Evolutionary conservation across 2,329 filamentous ascomycete species (phyloP).

Genomic region (Fusarium incarnatum): DNA sequence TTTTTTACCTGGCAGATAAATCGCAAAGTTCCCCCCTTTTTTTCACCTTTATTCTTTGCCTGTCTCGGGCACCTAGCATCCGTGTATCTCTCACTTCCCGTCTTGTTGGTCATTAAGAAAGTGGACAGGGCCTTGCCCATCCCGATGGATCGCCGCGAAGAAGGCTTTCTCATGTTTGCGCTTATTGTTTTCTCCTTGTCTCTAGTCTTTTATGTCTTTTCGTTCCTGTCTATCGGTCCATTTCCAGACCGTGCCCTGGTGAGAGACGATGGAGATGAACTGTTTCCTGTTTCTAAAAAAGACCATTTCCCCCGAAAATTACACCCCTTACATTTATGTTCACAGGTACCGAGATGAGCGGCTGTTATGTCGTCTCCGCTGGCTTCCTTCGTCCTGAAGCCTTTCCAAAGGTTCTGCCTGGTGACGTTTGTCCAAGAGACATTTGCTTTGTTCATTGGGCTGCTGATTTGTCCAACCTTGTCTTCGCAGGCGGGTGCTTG

Average conservation of each 20-base stretch:
- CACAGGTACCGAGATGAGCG: constrained; percentile 12
- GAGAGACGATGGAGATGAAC: constrained; percentile 33
- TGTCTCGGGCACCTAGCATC: constrained; percentile 33
- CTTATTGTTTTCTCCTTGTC: constrained; percentile 23
- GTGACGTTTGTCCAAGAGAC: constrained; percentile 7
- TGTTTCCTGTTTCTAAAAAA: constrained; percentile 27
- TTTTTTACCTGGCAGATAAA: constrained; percentile 48
- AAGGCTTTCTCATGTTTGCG: constrained; percentile 47
- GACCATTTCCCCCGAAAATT: constrained; percentile 16
- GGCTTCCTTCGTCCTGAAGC: background rate
- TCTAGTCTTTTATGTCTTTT: constrained; percentile 40
- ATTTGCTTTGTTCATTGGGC: background rate
- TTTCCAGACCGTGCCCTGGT: constrained; percentile 20
- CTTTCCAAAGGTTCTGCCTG: constrained; percentile 5
- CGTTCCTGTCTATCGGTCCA: constrained; percentile 39
- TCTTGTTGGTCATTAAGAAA: constrained; percentile 39
- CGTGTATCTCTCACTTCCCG: constrained; percentile 38
- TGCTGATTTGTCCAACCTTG: background rate
- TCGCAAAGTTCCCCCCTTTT: constrained; percentile 44
- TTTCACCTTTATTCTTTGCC: constrained; percentile 33
- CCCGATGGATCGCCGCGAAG: constrained; percentile 47
- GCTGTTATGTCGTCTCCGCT: constrained; percentile 9
- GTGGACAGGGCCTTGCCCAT: constrained; percentile 26
- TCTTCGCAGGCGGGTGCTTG: background rate
- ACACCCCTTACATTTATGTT: constrained; percentile 32